phyloP scores from a whole-genome alignment of 2,329 filamentous ascomycete genomes.

The Huntiella omanensis region DNA sequence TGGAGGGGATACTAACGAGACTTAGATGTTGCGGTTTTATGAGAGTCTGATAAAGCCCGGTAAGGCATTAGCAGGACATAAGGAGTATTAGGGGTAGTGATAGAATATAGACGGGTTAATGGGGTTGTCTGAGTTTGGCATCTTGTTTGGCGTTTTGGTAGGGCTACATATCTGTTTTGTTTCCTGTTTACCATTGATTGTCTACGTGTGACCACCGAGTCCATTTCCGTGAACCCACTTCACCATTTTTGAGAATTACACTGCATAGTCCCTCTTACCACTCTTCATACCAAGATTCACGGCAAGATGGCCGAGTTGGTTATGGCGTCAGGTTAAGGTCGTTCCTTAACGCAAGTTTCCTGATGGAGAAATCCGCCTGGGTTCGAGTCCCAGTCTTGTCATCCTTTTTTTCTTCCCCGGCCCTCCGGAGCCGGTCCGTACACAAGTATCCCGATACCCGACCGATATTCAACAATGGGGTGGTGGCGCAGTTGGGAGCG shows the following conservation, averaged over 20 bases:
- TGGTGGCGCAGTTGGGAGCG: slow-evolving; percentile 10
- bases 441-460: slow-evolving; percentile 7
- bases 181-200: no score
- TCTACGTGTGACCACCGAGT: no score
- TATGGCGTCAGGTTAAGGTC: slow-evolving; percentile 21
- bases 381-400: slow-evolving; percentile 12
- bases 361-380: slow-evolving; percentile 12
- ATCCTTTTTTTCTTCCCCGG: slow-evolving; percentile 1
- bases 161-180: background rate
- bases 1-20: background rate
- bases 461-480: background rate
- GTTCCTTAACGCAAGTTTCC: slow-evolving; percentile 10
- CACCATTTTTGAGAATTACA: no score
- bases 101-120: background rate
- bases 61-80: slow-evolving; percentile 13
- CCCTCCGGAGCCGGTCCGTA: no score
- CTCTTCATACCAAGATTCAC: slow-evolving; percentile 12
- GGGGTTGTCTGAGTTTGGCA: background rate
- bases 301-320: slow-evolving; percentile 21
- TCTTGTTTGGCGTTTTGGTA: background rate
- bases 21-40: slow-evolving; percentile 40
- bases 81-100: background rate
- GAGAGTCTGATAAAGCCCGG: slow-evolving; percentile 38
- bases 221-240: no score
- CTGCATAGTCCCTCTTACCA: background rate